These are phyloP conservation scores for Fagopyrum homotropicum DNA, from an alignment of 148 eudicot species.

Conservation along the genomic window DNA sequence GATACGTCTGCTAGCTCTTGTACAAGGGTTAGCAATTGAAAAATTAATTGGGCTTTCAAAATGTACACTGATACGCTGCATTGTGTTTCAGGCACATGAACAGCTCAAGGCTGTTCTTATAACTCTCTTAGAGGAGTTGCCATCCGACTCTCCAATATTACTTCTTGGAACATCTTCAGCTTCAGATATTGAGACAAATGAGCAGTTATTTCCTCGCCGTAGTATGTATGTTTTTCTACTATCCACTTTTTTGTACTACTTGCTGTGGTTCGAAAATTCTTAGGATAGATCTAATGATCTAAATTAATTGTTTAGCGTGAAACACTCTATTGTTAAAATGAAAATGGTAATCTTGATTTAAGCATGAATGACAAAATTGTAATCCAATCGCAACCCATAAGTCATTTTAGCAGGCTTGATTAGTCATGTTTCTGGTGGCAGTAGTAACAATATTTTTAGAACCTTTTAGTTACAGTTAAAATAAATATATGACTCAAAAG, in stretches of 20 bases:
- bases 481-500: background rate
- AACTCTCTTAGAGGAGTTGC: slow-evolving; percentile 82
- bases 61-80: slow-evolving; percentile 12
- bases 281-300: background rate
- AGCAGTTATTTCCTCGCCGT: slow-evolving; percentile 47
- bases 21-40: background rate
- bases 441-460: background rate
- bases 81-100: slow-evolving; percentile 71
- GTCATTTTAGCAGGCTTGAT: background rate
- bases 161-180: slow-evolving; percentile 66
- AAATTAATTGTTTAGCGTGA: background rate
- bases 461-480: background rate
- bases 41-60: background rate
- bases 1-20: background rate
- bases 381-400: background rate
- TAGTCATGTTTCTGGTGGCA: background rate
- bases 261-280: background rate
- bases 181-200: slow-evolving; percentile 41
- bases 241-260: background rate
- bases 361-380: background rate
- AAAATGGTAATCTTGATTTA: background rate
- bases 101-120: slow-evolving; percentile 86
- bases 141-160: slow-evolving; percentile 87
- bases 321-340: background rate
- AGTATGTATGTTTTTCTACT: slow-evolving; percentile 51